Conservation (phyloP, 306 rosid species). For the Geum urbanum region DNA sequence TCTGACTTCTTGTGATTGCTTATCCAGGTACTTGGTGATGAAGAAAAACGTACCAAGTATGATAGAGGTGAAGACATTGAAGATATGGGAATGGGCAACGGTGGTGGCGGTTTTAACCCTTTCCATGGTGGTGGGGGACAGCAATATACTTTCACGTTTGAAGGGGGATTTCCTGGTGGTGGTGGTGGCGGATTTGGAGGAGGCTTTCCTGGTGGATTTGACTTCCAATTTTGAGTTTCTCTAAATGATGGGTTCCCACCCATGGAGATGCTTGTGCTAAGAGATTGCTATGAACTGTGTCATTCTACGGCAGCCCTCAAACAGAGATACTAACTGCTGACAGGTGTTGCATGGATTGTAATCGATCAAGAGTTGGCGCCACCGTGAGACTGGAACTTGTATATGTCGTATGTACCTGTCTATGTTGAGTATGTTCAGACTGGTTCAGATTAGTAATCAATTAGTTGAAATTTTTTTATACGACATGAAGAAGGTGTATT, state of each 20-base stretch:
- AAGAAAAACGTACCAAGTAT: conserved; percentile 81
- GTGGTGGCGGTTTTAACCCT: conserved; percentile 78
- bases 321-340: conserved; percentile 45
- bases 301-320: conserved; percentile 29
- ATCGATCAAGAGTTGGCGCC: conserved; percentile 18
- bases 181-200: conserved; percentile 44
- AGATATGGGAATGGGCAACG: conserved; percentile 63
- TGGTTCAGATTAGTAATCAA: conserved; percentile 7
- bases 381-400: conserved; percentile 21
- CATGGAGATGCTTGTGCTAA: neutral
- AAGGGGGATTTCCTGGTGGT: conserved; percentile 66
- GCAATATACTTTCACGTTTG: conserved; percentile 62
- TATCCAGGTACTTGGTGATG: conserved; percentile 77
- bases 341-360: conserved; percentile 24
- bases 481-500: conserved; percentile 4
- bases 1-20: conserved; percentile 22
- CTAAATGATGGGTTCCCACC: neutral
- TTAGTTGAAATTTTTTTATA: neutral
- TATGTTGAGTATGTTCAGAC: conserved; percentile 2
- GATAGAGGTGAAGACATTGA: conserved; percentile 98
- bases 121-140: conserved; percentile 86
- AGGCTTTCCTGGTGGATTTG: conserved; percentile 67
- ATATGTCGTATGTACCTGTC: conserved; percentile 11
- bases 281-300: conserved; percentile 5
- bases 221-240: conserved; percentile 60